Conservation (phyloP, 345 rosid genomes). For the Aethionema arabicum region DNA sequence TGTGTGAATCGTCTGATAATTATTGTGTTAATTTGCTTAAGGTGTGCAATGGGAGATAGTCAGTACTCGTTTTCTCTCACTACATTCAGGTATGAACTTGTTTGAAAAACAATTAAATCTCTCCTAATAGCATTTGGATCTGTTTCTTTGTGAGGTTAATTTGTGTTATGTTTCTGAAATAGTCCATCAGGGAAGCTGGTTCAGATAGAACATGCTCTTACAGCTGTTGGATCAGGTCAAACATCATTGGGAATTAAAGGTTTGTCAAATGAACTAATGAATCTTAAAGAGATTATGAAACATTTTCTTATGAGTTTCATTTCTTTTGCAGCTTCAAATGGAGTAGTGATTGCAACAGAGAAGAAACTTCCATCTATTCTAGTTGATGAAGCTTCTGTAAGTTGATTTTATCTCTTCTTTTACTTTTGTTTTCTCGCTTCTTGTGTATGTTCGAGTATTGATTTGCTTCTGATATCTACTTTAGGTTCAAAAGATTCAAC, state of each 20-base stretch:
- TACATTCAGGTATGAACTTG: slow-evolving; percentile 67
- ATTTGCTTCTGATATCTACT: slow-evolving; percentile 7
- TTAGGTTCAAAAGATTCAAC: slow-evolving; percentile 95
- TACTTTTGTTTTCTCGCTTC: background rate
- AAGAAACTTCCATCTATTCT: slow-evolving; percentile 91
- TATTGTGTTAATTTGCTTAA: background rate
- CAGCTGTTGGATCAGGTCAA: slow-evolving; percentile 94
- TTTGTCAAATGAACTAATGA: slow-evolving; percentile 13
- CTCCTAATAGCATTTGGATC: background rate
- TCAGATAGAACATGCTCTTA: slow-evolving; percentile 95
- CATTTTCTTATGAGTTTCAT: background rate
- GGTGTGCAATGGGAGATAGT: slow-evolving; percentile 77
- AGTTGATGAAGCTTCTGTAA: slow-evolving; percentile 90
- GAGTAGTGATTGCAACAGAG: slow-evolving; percentile 94
- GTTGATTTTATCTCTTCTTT: slow-evolving; percentile 24
- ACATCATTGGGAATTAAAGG: slow-evolving; percentile 95
- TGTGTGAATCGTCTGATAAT: background rate
- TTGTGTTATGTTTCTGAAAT: slow-evolving; percentile 20
- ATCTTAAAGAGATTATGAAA: background rate
- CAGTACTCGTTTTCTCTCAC: slow-evolving; percentile 96
- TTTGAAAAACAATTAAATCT: background rate
- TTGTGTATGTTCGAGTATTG: background rate
- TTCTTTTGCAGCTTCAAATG: slow-evolving; percentile 72
- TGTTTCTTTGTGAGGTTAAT: background rate
- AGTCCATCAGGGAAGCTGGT: slow-evolving; percentile 98